Percentiles rank a stretch among this genome's conserved stretches.
Conservation (phyloP, 75 land plant species). For the Sequoia sempervirens region DNA sequence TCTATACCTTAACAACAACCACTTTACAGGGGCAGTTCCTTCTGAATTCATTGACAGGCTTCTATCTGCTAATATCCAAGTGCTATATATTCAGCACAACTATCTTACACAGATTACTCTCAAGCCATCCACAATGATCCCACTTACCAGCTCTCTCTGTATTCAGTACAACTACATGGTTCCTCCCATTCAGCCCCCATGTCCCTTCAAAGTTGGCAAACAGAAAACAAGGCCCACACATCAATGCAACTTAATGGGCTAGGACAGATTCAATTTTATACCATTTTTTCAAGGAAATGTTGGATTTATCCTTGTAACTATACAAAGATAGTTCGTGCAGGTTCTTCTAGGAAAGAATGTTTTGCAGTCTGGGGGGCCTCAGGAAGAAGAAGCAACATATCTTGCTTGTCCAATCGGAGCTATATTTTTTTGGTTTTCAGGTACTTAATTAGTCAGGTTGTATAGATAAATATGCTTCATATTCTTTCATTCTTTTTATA, state of each 20-base stretch:
- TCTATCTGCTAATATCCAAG: constrained; percentile 42
- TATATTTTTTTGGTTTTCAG: not conserved
- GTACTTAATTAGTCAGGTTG: not conserved
- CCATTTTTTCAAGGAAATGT: not conserved
- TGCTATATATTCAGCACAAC: constrained; percentile 79
- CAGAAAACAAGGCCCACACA: constrained; percentile 52
- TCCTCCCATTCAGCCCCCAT: constrained; percentile 59
- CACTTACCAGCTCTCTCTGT: constrained; percentile 55
- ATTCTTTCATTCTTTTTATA: not conserved
- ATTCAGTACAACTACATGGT: constrained; percentile 75
- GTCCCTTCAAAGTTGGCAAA: constrained; percentile 61
- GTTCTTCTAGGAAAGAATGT: not conserved
- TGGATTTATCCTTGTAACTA: not conserved
- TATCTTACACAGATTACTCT: constrained; percentile 52
- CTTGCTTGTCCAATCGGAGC: not conserved
- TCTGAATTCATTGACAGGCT: constrained; percentile 46
- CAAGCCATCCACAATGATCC: constrained; percentile 38
- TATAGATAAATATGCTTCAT: not conserved
- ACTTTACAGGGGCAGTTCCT: constrained; percentile 72
- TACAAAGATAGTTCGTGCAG: not conserved
- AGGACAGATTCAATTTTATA: not conserved
- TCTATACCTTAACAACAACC: constrained; percentile 74
- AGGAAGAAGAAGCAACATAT: not conserved
- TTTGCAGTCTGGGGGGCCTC: not conserved
- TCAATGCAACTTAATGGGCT: constrained; percentile 32